phyloP scores from a whole-genome alignment of 805 yeast species.

The Kazachstania taianensis region DNA sequence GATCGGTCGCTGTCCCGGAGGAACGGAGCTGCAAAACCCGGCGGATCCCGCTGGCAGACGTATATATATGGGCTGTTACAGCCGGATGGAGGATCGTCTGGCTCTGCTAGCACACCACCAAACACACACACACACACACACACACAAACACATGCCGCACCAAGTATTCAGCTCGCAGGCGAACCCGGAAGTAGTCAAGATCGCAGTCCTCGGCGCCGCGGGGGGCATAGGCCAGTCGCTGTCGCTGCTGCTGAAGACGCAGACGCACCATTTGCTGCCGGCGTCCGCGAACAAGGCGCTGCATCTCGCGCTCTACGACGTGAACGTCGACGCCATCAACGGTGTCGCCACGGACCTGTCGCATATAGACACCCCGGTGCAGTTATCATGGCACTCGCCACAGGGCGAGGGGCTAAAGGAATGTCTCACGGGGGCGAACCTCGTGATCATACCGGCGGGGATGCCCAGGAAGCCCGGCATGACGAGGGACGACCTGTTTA shows the following conservation, averaged over 20 bases:
- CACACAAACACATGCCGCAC: slow-evolving; percentile 16
- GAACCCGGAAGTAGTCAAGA: slow-evolving; percentile 36
- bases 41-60: background rate
- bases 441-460: slow-evolving; percentile 59
- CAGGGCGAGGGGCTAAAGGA: slow-evolving; percentile 3
- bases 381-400: slow-evolving; percentile 51
- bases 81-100: background rate
- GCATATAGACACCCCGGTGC: slow-evolving; percentile 65
- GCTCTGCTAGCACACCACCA: background rate
- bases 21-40: background rate
- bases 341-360: slow-evolving; percentile 87
- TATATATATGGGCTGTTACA: background rate
- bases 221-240: slow-evolving; percentile 95
- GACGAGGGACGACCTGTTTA: slow-evolving; percentile 85
- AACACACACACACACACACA: background rate
- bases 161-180: slow-evolving; percentile 7
- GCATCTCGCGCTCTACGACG: slow-evolving; percentile 66
- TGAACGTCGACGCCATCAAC: slow-evolving; percentile 48
- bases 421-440: background rate
- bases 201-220: slow-evolving; percentile 82
- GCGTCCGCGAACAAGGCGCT: slow-evolving; percentile 24
- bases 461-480: slow-evolving; percentile 91
- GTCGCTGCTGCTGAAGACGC: slow-evolving; percentile 65
- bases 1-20: background rate
- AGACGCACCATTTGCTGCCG: slow-evolving; percentile 10